Conservation (phyloP, 345 rosid genomes). For the Syzygium oleosum region DNA sequence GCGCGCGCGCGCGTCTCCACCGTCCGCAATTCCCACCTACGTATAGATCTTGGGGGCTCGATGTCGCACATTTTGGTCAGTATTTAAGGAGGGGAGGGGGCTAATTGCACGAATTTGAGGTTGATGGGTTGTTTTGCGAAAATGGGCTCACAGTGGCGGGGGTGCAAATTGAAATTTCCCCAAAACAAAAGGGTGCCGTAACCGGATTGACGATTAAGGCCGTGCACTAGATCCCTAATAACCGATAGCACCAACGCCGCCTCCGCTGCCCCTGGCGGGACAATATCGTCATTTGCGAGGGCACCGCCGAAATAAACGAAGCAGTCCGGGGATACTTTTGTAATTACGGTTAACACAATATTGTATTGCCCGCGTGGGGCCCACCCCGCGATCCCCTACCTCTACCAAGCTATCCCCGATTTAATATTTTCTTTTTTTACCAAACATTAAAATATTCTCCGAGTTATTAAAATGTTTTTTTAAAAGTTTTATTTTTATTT, state of each 20-base stretch:
- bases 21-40: not conserved
- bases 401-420: conserved; percentile 19
- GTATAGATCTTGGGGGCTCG: not conserved
- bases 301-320: not conserved
- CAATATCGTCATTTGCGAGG: not conserved
- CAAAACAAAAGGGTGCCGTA: not conserved
- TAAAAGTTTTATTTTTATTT: not conserved
- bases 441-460: not conserved
- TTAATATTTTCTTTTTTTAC: not conserved
- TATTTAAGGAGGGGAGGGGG: not conserved
- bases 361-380: conserved; percentile 18
- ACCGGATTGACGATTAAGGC: not conserved
- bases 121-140: not conserved
- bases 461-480: not conserved
- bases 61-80: not conserved
- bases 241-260: not conserved
- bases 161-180: not conserved
- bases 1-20: not conserved
- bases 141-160: not conserved
- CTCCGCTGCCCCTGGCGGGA: not conserved
- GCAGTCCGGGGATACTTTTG: conserved; percentile 5
- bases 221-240: not conserved
- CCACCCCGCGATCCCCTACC: conserved; percentile 44
- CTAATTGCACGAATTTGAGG: not conserved
- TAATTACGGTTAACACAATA: not conserved